phyloP scores from a whole-genome alignment of 306 rosid species.

The Citrullus mucosospermus region DNA sequence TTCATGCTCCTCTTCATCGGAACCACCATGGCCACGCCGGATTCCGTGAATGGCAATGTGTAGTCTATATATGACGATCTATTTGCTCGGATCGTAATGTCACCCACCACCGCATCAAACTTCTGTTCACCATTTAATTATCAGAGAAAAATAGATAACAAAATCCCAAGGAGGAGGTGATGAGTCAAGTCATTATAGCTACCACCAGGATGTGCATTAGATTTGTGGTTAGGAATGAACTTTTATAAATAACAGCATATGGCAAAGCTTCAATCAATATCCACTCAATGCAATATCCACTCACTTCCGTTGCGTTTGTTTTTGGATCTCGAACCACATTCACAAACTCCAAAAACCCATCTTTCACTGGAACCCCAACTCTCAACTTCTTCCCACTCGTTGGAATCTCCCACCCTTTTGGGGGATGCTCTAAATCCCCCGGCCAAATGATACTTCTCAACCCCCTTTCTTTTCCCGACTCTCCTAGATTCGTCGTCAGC shows the following conservation, averaged over 20 bases:
- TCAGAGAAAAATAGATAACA: too few species aligned
- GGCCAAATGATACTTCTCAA: slow-evolving; percentile 24
- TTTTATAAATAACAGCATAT: slow-evolving; percentile 18
- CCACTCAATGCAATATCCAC: slow-evolving; percentile 24
- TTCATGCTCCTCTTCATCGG: slow-evolving; percentile 8
- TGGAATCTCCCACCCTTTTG: slow-evolving; percentile 31
- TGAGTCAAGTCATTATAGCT: slow-evolving; percentile 14
- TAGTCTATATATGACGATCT: slow-evolving; percentile 22
- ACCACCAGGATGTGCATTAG: slow-evolving; percentile 7
- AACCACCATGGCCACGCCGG: slow-evolving; percentile 22
- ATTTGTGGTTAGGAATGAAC: slow-evolving; percentile 12
- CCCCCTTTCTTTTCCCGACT: background rate
- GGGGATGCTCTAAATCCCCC: slow-evolving; percentile 12
- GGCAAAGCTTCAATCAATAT: slow-evolving; percentile 10
- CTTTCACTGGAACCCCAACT: slow-evolving; percentile 26
- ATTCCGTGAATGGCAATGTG: slow-evolving; percentile 31
- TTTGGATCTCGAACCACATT: background rate
- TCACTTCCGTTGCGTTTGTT: background rate
- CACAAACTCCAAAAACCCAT: slow-evolving; percentile 15
- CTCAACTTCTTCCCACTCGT: slow-evolving; percentile 9
- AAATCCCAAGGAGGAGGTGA: slow-evolving; percentile 5
- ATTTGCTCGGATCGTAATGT: slow-evolving; percentile 17
- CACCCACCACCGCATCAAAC: slow-evolving; percentile 27
- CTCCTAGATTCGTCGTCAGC: background rate
- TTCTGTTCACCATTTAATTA: slow-evolving; percentile 2